Conservation (phyloP, 768 basidiomycete genomes). For the Lentinula detonsa region DNA sequence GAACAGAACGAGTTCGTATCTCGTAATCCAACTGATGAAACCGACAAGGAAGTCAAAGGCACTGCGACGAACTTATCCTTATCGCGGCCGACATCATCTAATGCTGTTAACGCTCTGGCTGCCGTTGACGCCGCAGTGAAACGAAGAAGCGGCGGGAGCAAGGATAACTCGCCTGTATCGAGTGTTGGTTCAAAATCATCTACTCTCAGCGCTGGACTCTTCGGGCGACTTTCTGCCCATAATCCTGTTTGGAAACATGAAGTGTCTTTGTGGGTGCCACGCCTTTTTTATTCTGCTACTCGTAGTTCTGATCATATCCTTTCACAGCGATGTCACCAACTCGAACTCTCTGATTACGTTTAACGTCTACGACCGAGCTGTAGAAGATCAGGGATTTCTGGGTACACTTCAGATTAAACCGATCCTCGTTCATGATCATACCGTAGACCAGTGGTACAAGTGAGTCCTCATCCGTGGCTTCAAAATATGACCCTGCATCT, state of each 20-base stretch:
- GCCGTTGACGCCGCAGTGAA: conserved; percentile 33
- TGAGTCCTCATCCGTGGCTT: conserved; percentile 32
- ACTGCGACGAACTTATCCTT: conserved; percentile 34
- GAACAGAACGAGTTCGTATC: conserved; percentile 99
- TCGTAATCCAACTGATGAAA: conserved; percentile 80
- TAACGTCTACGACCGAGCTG: conserved; percentile 87
- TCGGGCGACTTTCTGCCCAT: conserved; percentile 63
- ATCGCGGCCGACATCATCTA: not conserved
- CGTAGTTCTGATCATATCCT: conserved; percentile 12
- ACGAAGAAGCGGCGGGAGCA: conserved; percentile 25
- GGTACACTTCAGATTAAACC: conserved; percentile 92
- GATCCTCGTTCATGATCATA: conserved; percentile 84
- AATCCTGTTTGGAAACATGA: conserved; percentile 99
- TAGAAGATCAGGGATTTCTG: conserved; percentile 80
- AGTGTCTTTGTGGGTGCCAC: conserved; percentile 85
- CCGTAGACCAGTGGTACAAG: conserved; percentile 97
- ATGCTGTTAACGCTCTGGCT: conserved; percentile 58
- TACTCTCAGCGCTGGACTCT: conserved; percentile 38
- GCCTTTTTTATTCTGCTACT: conserved; percentile 4
- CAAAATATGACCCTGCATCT: conserved; percentile 7
- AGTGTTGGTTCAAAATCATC: conserved; percentile 35
- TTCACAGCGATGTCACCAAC: conserved; percentile 85
- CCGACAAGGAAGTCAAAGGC: conserved; percentile 87
- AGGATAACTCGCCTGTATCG: conserved; percentile 37
- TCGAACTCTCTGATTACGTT: conserved; percentile 78